These are phyloP conservation scores for Rhazya stricta DNA, from an alignment of 257 asterid genomes.

Conservation along the genomic window DNA sequence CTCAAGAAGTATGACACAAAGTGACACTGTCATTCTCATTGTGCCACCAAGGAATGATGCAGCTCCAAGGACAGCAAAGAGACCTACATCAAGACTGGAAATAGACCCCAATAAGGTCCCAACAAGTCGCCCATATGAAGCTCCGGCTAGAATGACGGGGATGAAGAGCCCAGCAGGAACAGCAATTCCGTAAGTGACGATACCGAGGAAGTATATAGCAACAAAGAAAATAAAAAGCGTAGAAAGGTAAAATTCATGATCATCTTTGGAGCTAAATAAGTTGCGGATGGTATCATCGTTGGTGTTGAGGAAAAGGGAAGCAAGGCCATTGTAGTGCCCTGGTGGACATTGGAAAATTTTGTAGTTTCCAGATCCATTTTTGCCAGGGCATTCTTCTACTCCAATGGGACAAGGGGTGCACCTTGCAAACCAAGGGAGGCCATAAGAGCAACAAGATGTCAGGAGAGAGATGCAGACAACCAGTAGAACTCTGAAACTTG, in stretches of 20 bases:
- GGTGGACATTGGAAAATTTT: conserved; percentile 72
- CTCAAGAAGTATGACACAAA: conserved; percentile 86
- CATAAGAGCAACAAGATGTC: conserved; percentile 73
- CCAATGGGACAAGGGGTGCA: conserved; percentile 81
- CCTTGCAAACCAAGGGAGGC: conserved; percentile 75
- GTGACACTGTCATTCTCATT: conserved; percentile 97
- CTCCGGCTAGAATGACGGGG: conserved; percentile 98
- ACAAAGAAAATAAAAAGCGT: conserved; percentile 54
- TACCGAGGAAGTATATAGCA: conserved; percentile 61
- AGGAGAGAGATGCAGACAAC: conserved; percentile 59
- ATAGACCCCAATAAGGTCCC: conserved; percentile 50
- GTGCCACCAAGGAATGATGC: conserved; percentile 99
- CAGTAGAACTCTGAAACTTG: conserved; percentile 61
- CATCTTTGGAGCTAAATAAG: conserved; percentile 47
- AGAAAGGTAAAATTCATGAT: conserved; percentile 55
- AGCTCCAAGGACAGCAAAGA: conserved; percentile 85
- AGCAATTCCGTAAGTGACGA: conserved; percentile 87
- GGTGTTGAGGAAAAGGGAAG: conserved; percentile 84
- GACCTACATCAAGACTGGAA: conserved; percentile 65
- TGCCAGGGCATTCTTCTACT: conserved; percentile 60
- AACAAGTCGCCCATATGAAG: conserved; percentile 85
- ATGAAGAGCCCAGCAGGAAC: conserved; percentile 96
- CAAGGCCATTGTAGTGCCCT: conserved; percentile 83
- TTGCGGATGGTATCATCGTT: conserved; percentile 91
- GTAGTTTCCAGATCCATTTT: conserved; percentile 71